These are phyloP conservation scores for Trichosporon ovoides DNA, from an alignment of 1,284 basidiomycete species.

Conservation along the genomic window DNA sequence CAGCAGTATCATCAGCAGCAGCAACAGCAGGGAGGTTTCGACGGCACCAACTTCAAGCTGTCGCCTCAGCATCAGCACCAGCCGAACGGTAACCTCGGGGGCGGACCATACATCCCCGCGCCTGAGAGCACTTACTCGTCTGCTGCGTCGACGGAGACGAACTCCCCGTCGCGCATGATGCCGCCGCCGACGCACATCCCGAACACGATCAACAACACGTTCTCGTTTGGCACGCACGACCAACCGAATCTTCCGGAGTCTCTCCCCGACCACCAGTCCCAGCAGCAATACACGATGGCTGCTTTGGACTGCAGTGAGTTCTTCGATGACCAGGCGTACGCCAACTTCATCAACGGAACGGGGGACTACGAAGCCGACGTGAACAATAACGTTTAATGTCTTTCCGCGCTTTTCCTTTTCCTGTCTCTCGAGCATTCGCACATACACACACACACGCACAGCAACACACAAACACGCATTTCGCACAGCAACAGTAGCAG, in stretches of 20 bases:
- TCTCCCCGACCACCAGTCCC: neutral
- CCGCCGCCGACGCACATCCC: neutral
- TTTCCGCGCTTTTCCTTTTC: neutral
- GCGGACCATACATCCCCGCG: constrained; percentile 19
- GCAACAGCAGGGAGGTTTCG: too few relatives aligned
- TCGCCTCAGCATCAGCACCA: neutral
- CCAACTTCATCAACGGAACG: constrained; percentile 2
- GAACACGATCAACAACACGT: neutral
- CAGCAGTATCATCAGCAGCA: neutral
- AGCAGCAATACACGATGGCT: constrained; percentile 1
- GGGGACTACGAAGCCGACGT: neutral
- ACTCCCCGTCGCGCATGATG: neutral
- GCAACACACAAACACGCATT: too few relatives aligned
- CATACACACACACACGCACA: too few relatives aligned
- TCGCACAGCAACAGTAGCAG: neutral
- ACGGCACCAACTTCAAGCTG: neutral
- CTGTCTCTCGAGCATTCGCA: neutral
- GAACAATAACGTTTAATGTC: neutral
- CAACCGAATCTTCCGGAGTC: neutral
- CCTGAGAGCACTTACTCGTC: neutral
- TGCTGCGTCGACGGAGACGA: neutral
- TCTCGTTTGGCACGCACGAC: neutral
- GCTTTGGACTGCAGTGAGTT: constrained; percentile 1
- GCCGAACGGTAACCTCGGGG: constrained; percentile 4
- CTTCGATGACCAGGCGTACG: neutral